Percentiles rank a stretch among this genome's conserved stretches.
phyloP scores from a whole-genome alignment of 2,329 filamentous ascomycete species.

The Pleochaeta shiraiana region DNA sequence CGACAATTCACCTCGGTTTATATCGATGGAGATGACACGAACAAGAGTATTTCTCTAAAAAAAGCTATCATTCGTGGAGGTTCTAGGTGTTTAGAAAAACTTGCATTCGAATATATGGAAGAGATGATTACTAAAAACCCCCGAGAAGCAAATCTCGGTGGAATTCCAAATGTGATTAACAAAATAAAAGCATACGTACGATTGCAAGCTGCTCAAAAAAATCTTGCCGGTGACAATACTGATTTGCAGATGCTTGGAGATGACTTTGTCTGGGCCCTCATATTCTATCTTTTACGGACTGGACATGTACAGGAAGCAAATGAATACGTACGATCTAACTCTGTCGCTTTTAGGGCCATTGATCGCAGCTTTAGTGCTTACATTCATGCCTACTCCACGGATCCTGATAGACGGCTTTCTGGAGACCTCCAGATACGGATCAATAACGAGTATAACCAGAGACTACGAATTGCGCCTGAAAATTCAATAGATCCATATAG shows the following conservation, averaged over 20 bases:
- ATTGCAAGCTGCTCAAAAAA: slow-evolving; percentile 56
- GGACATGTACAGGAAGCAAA: slow-evolving; percentile 71
- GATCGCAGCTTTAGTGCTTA: slow-evolving; percentile 82
- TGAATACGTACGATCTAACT: slow-evolving; percentile 63
- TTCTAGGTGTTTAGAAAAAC: slow-evolving; percentile 55
- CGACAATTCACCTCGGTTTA: slow-evolving; percentile 60
- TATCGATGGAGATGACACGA: slow-evolving; percentile 44
- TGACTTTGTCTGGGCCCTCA: slow-evolving; percentile 81
- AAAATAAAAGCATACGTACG: slow-evolving; percentile 88
- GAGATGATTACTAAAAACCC: slow-evolving; percentile 61
- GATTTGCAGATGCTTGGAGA: slow-evolving; percentile 60
- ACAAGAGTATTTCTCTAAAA: slow-evolving; percentile 41
- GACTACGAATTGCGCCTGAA: slow-evolving; percentile 62
- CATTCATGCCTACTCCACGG: slow-evolving; percentile 62
- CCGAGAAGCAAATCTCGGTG: slow-evolving; percentile 72
- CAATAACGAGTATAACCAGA: slow-evolving; percentile 73
- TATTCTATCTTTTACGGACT: slow-evolving; percentile 77
- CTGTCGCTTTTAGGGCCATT: slow-evolving; percentile 64
- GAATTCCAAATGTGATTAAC: slow-evolving; percentile 67
- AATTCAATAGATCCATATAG: slow-evolving; percentile 84
- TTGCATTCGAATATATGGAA: slow-evolving; percentile 62
- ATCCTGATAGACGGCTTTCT: slow-evolving; percentile 53
- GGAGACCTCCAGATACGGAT: slow-evolving; percentile 69
- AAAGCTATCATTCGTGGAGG: slow-evolving; percentile 66
- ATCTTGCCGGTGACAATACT: slow-evolving; percentile 60